Evolutionary conservation across 2,329 filamentous ascomycete species (phyloP), one percentile per base, ranked within the genome.

Genomic region (Nothophoma quercina): DNA sequence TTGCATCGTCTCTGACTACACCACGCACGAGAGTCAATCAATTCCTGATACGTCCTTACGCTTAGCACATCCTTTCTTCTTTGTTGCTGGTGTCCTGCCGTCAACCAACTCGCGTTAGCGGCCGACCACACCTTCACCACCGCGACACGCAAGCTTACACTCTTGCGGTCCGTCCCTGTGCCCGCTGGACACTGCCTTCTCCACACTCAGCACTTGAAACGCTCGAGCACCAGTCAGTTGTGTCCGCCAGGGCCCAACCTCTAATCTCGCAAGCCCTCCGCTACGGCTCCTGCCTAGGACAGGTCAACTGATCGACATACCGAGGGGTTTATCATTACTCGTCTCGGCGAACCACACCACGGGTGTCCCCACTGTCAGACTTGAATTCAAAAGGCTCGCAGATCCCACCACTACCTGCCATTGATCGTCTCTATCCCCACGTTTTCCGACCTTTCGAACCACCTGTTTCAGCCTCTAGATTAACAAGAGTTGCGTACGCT

Each of bases 391-490:
- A 75, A 75, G 65, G 60, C 62, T 64, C 76, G 78, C 78, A 79
- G 78, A 80, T 80, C 79, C 77, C 78, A 76, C 73, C 62, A 69
- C 75, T 76, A 71, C 61, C 67, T 71, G 63, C 65, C 65, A 72
- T 65, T 71, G 76, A 79, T 78, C 78, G 73, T 70, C 74, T 72
- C 65, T 33, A 55, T 77, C 75, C 76, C 77, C 78, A 79, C 78
- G 77, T 79, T 80, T 69, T 60, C 68, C 64, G 59, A 67, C 64
- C 69, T 63, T n/a, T 64, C 62, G 62, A 71, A 68, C 64, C 60
- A 61, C 61, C 64, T 58, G 69, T 73, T 72, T 71, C 70, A 73
- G 59, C 62, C 55, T 55, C 54, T 57, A 58, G 62, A 66, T 60
- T 47, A 36, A 35, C 58, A 63, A 58, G 51, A 60, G 35, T 48